Conservation (phyloP, 192 early-diverging fungal genomes). For the Cetraspora pellucida region DNA sequence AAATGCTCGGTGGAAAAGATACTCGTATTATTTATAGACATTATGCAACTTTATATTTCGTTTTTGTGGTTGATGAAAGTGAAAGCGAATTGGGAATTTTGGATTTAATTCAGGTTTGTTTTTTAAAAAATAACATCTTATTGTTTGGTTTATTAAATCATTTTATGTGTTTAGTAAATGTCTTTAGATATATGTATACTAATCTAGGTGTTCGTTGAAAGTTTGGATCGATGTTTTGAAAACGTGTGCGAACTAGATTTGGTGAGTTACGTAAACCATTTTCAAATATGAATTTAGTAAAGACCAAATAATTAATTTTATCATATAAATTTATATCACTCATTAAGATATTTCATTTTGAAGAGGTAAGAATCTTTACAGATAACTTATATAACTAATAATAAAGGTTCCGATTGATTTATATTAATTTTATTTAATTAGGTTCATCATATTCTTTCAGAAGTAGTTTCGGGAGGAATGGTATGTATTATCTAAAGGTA, state of each 20-base stretch:
- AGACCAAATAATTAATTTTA: background rate
- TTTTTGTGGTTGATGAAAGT: conserved; percentile 94
- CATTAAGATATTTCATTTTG: conserved; percentile 84
- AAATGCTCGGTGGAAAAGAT: conserved; percentile 78
- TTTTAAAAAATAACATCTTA: too few relatives aligned
- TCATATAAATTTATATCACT: background rate
- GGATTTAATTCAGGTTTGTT: conserved; percentile 88
- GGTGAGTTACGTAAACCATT: conserved; percentile 41
- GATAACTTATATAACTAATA: too few relatives aligned
- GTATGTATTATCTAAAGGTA: conserved; percentile 42
- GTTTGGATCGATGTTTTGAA: conserved; percentile 87
- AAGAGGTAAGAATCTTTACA: conserved; percentile 56
- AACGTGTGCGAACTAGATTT: conserved; percentile 98
- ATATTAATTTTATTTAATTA: conserved; percentile 30
- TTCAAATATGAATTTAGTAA: background rate
- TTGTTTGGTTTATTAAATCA: background rate
- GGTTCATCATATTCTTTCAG: conserved; percentile 80
- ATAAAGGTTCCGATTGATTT: background rate
- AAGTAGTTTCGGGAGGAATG: conserved; percentile 91
- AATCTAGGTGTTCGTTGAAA: conserved; percentile 89
- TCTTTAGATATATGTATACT: too few relatives aligned
- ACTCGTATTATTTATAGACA: conserved; percentile 94
- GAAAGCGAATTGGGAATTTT: conserved; percentile 96
- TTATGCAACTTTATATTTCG: conserved; percentile 98
- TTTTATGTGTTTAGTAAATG: background rate